A percentile compares a stretch with the other conserved stretches of the same genome.
Evolutionary conservation across 2,329 filamentous ascomycete genomes (phyloP).

Genomic region (Didymella glomerata): DNA sequence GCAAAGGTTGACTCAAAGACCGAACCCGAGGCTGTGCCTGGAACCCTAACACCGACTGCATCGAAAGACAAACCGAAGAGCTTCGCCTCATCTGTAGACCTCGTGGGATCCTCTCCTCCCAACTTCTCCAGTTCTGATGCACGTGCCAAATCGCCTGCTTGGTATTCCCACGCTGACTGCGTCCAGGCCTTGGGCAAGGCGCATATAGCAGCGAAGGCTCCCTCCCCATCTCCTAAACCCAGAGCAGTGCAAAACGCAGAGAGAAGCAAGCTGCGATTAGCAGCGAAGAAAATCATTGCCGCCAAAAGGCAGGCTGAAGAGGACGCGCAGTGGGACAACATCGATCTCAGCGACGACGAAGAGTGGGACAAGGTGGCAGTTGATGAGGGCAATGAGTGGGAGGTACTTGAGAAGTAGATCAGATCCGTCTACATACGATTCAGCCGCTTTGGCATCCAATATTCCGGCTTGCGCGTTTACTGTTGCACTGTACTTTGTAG

Average conservation of each 20-base stretch:
- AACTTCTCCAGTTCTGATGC: not conserved
- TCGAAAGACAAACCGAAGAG: not conserved
- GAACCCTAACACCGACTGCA: not conserved
- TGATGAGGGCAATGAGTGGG: conserved; percentile 8
- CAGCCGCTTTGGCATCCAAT: not conserved
- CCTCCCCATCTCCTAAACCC: not conserved
- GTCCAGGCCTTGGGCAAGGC: not conserved
- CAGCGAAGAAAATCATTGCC: not conserved
- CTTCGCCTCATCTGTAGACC: not conserved
- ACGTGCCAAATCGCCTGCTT: not conserved
- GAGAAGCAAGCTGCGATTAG: not conserved
- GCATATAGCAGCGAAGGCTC: not conserved
- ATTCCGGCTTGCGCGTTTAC: not conserved
- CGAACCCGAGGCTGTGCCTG: not conserved
- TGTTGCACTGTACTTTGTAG: not conserved
- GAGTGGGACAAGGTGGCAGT: conserved; percentile 13
- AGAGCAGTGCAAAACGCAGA: not conserved
- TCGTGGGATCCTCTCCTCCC: not conserved
- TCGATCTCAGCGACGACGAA: conserved; percentile 15
- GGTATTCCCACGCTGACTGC: not conserved
- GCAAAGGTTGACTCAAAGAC: not conserved
- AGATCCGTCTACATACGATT: not conserved
- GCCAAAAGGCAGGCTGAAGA: not conserved
- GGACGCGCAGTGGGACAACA: conserved; percentile 3
- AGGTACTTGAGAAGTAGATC: conserved; percentile 2